A percentile compares a stretch with the other conserved stretches of the same genome.
Conservation (phyloP, 768 basidiomycete species). For the Dioszegia aurantiaca region DNA sequence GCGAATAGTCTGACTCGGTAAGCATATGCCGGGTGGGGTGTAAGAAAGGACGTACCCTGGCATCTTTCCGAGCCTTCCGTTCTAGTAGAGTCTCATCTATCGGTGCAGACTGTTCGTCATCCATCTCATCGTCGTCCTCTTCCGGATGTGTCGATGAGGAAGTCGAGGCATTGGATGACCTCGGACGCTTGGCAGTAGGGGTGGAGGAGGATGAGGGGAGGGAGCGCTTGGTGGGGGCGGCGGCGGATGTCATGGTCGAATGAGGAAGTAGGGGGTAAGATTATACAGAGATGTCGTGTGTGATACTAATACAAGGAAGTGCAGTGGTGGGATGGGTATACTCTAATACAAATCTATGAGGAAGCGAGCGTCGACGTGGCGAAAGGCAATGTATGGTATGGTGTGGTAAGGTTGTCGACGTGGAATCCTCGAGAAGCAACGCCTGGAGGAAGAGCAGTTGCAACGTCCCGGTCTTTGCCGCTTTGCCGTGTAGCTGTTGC, state of each 20-base stretch:
- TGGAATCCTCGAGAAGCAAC: slow-evolving; percentile 1
- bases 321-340: neutral
- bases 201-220: slow-evolving; percentile 18
- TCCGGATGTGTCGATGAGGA: slow-evolving; percentile 10
- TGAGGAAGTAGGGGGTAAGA: neutral
- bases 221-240: slow-evolving; percentile 27
- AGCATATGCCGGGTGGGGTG: neutral
- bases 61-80: slow-evolving; percentile 37
- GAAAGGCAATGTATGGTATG: neutral
- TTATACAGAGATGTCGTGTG: no score
- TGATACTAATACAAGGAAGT: slow-evolving; percentile 3
- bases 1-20: slow-evolving; percentile 65
- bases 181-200: slow-evolving; percentile 21
- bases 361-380: slow-evolving; percentile 1
- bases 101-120: neutral
- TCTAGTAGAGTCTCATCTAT: slow-evolving; percentile 27
- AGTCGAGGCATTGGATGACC: slow-evolving; percentile 18
- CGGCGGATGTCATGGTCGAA: slow-evolving; percentile 15
- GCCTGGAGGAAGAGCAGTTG: neutral
- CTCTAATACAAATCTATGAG: no score
- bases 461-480: no score
- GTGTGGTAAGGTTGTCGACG: slow-evolving; percentile 2
- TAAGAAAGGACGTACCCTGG: slow-evolving; percentile 26
- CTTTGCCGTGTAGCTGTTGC: no score
- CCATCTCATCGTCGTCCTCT: slow-evolving; percentile 18